Conservation (phyloP, 1,139 yeast species). For the Williopsis jadinii region DNA sequence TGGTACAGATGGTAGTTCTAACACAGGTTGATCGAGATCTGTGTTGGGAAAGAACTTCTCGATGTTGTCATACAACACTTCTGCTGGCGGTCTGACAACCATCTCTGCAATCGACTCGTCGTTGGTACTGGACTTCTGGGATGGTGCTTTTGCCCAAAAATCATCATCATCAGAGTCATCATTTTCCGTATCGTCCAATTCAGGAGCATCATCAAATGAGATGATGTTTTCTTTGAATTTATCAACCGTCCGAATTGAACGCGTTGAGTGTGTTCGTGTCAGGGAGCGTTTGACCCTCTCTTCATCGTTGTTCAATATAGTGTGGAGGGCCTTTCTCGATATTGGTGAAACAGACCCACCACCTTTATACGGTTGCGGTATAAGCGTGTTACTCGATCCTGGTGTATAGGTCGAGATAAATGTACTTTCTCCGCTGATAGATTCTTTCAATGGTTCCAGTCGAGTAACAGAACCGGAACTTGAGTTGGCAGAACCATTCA, state of each 20-base stretch:
- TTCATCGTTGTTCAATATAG: not conserved
- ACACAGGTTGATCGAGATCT: conserved; percentile 86
- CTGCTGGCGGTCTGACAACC: conserved; percentile 91
- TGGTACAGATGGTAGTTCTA: conserved; percentile 64
- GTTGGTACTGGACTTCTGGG: conserved; percentile 8
- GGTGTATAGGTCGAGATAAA: conserved; percentile 30
- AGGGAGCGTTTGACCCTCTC: not conserved
- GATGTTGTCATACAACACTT: conserved; percentile 83
- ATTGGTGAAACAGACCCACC: conserved; percentile 22
- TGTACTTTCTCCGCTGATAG: conserved; percentile 17
- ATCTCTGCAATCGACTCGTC: conserved; percentile 24
- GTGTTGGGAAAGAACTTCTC: conserved; percentile 91
- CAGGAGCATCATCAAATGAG: conserved; percentile 69
- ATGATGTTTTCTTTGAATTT: conserved; percentile 62
- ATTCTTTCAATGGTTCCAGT: conserved; percentile 19
- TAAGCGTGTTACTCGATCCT: conserved; percentile 31
- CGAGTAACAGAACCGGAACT: conserved; percentile 6
- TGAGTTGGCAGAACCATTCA: conserved; percentile 1
- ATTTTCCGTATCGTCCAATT: conserved; percentile 36
- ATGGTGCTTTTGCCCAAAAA: conserved; percentile 52
- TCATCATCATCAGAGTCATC: conserved; percentile 45
- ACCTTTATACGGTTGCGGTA: conserved; percentile 36
- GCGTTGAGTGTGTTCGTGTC: conserved; percentile 8
- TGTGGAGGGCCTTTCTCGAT: conserved; percentile 18
- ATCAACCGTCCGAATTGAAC: conserved; percentile 25